Evolutionary conservation across 2,329 filamentous ascomycete species (phyloP), one percentile per base, ranked within the genome.

Genomic region (Graphiopsis chlorocephala): DNA sequence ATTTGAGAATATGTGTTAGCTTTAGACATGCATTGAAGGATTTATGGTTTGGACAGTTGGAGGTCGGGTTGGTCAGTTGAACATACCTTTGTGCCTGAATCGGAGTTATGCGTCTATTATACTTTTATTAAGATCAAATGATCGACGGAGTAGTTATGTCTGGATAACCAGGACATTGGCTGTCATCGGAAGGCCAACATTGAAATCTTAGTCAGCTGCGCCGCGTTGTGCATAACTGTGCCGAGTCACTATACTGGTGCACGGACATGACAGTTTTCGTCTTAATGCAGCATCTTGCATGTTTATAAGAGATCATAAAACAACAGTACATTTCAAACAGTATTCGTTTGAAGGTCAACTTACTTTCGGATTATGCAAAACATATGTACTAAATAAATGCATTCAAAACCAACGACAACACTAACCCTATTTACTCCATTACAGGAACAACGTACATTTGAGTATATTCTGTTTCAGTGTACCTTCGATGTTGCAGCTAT

Each of bases 271-370:
- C 8, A 20, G 8, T n/a, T 45, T 20, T 0, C 23, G 8, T 45
- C 38, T 12, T 12, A 20, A 20, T 20, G n/a, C 7, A 20, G 7
- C 38, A 12, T 42, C n/a, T 11, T 2, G 5, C 33, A 35, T 20
- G 10, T 15, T 7, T 42, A 6, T 11, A 20, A 20, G 38, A n/a
- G 12, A 17, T 35, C 14, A 15, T 15, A 17, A 15, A 35, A 14
- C 10, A 20, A n/a, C 20, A 3, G 2, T 3, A 42, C 2, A n/a
- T 11, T 7, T 11, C 11, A 1, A 1, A 1, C 10, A 14, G 1
- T 8, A 42, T 42, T 7, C 38, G 1, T 6, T n/a, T 7, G 2
- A 23, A 11, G n/a, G 4, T 45, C 10, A 4, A 12, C 0, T 45
- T 0, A 3, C 14, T 20, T 12, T 20, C n/a, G n/a, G 38, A 20